These are phyloP conservation scores for Penicillium silybi DNA, from an alignment of 495 filamentous ascomycete species.

Conservation along the genomic window DNA sequence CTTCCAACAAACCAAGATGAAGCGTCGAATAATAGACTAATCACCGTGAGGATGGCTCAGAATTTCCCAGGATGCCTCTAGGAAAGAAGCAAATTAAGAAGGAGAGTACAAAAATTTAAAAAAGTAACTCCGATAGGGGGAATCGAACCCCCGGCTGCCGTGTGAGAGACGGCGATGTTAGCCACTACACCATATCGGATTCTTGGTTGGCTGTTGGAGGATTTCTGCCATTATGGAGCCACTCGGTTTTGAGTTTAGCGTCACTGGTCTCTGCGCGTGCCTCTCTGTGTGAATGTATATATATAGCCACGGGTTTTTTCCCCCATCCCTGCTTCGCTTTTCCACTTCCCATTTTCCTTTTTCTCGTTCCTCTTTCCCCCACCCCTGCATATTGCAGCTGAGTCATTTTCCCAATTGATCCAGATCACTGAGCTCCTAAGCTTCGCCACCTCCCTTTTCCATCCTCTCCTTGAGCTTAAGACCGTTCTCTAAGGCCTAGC, in stretches of 20 bases:
- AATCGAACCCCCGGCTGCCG: slow-evolving; percentile 39
- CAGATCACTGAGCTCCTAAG: not conserved
- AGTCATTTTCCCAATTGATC: slow-evolving; percentile 3
- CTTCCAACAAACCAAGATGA: too few relatives aligned
- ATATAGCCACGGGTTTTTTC: not conserved
- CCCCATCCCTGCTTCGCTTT: not conserved
- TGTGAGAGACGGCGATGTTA: slow-evolving; percentile 42
- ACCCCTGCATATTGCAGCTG: too few relatives aligned
- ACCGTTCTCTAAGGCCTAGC: too few relatives aligned
- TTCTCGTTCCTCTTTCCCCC: not conserved
- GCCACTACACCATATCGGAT: slow-evolving; percentile 40
- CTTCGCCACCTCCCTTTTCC: slow-evolving; percentile 8
- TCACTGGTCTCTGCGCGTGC: not conserved
- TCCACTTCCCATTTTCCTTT: too few relatives aligned
- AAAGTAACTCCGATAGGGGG: slow-evolving; percentile 29
- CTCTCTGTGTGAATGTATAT: not conserved
- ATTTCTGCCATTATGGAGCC: too few relatives aligned
- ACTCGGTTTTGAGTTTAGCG: not conserved
- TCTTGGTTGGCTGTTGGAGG: too few relatives aligned
- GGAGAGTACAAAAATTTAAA: not conserved
- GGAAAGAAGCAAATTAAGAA: too few relatives aligned
- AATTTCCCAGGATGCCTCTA: too few relatives aligned
- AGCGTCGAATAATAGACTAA: too few relatives aligned
- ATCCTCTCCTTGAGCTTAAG: too few relatives aligned
- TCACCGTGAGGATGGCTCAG: too few relatives aligned